These are phyloP conservation scores for Apophysomyces elegans DNA, from an alignment of 371 early-diverging fungal genomes.

Conservation along the genomic window DNA sequence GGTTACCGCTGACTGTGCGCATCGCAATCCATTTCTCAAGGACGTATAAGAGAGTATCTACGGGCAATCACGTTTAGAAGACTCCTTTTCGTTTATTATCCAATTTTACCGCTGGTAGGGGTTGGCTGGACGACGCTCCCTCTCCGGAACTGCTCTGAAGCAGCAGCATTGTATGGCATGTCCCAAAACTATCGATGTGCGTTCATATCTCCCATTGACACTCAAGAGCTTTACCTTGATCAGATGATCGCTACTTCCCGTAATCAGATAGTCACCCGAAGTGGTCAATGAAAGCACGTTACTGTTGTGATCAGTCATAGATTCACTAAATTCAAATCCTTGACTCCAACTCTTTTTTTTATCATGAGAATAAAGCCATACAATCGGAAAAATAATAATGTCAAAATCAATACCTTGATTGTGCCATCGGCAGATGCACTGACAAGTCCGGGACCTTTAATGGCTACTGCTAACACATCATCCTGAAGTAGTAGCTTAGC, in stretches of 20 bases:
- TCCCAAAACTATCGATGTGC: conserved; percentile 35
- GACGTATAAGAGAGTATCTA: conserved; percentile 65
- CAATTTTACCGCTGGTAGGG: conserved; percentile 28
- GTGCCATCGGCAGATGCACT: conserved; percentile 80
- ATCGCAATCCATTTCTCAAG: conserved; percentile 75
- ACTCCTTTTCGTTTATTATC: background rate
- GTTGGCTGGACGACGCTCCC: conserved; percentile 28
- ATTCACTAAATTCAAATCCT: conserved; percentile 67
- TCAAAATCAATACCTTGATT: conserved; percentile 56
- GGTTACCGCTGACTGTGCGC: conserved; percentile 71
- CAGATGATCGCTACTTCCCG: conserved; percentile 71
- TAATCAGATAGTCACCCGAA: conserved; percentile 61
- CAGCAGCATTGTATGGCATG: conserved; percentile 24
- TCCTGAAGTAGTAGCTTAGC: conserved; percentile 36
- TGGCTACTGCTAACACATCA: conserved; percentile 68
- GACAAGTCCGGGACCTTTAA: conserved; percentile 55
- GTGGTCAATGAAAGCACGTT: conserved; percentile 70
- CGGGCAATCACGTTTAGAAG: too few species aligned
- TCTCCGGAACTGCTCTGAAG: conserved; percentile 36
- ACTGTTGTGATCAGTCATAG: conserved; percentile 64
- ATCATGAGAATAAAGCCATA: too few species aligned
- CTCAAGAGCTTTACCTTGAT: conserved; percentile 53
- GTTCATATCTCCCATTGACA: background rate
- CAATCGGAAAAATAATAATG: conserved; percentile 2
- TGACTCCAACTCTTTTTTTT: conserved; percentile 65